A percentile compares a stretch with the other conserved stretches of the same genome.
These are phyloP conservation scores for Adansonia grandidieri DNA, from an alignment of 441 rosid genomes.

Conservation along the genomic window DNA sequence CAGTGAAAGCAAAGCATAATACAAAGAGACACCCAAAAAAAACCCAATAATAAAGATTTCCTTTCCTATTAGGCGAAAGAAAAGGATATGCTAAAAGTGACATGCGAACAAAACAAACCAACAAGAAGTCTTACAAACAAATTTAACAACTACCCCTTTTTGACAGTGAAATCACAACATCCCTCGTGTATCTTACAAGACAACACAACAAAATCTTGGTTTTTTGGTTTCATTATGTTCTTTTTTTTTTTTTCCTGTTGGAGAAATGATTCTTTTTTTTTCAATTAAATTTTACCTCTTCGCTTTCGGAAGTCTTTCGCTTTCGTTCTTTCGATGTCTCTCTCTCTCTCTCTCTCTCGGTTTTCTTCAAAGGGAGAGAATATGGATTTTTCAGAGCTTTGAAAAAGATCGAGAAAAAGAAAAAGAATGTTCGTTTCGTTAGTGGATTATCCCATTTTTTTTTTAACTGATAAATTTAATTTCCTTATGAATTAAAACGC, in stretches of 20 bases:
- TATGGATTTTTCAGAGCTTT: neutral
- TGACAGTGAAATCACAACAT: constrained; percentile 36
- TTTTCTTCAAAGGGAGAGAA: neutral
- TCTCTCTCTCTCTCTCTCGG: neutral
- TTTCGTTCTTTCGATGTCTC: constrained; percentile 14
- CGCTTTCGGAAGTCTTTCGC: constrained; percentile 21
- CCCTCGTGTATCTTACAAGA: constrained; percentile 22
- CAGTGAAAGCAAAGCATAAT: constrained; percentile 59
- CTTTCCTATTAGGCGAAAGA: constrained; percentile 45
- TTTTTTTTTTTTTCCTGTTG: neutral
- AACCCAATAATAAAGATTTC: neutral
- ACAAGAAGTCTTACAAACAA: constrained; percentile 15
- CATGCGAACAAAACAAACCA: constrained; percentile 38
- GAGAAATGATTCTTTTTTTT: neutral
- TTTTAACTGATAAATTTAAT: neutral
- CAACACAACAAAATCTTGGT: constrained; percentile 1
- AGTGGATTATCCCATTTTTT: neutral
- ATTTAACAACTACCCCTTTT: constrained; percentile 22
- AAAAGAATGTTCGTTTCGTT: neutral
- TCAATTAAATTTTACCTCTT: constrained; percentile 32
- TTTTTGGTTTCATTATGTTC: neutral
- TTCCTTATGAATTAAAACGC: neutral
- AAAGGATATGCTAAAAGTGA: constrained; percentile 42
- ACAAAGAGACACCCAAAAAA: constrained; percentile 17
- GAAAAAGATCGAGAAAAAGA: constrained; percentile 12